phyloP scores from a whole-genome alignment of 1,139 yeast species.

The Yamadazyma songkhlaensis region DNA sequence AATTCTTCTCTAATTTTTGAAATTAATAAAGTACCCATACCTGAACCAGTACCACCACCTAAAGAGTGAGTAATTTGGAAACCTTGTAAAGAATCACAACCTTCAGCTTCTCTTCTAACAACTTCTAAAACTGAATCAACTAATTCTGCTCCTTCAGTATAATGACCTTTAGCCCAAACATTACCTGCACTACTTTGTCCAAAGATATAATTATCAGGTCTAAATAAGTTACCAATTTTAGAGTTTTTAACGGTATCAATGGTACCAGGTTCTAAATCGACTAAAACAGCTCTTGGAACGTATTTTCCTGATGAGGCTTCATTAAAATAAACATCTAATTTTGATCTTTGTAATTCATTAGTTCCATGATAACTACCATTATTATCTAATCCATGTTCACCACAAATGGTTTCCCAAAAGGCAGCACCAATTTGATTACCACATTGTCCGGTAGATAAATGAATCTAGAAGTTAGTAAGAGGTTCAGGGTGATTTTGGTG shows the following conservation, averaged over 20 bases:
- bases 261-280: conserved; percentile 92
- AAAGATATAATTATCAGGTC: conserved; percentile 86
- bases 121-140: conserved; percentile 88
- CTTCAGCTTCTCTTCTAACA: conserved; percentile 90
- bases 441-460: conserved; percentile 97
- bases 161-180: conserved; percentile 96
- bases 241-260: conserved; percentile 81
- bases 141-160: conserved; percentile 93
- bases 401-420: conserved; percentile 96
- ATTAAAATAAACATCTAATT: conserved; percentile 49
- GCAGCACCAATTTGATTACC: conserved; percentile 99
- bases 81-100: conserved; percentile 89
- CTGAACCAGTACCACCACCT: conserved; percentile 97
- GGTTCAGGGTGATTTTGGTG: no score
- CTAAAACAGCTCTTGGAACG: conserved; percentile 90
- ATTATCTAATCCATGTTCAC: conserved; percentile 91
- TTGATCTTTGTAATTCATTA: conserved; percentile 63
- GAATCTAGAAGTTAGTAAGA: no score
- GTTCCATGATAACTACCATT: conserved; percentile 74
- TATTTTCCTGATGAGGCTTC: conserved; percentile 79
- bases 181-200: conserved; percentile 94
- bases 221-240: conserved; percentile 74
- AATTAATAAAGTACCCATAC: conserved; percentile 86
- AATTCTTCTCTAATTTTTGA: conserved; percentile 83
- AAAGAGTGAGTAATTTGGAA: conserved; percentile 91